These are phyloP conservation scores for Didymella pinodella DNA, from an alignment of 2,329 filamentous ascomycete genomes.

Conservation along the genomic window DNA sequence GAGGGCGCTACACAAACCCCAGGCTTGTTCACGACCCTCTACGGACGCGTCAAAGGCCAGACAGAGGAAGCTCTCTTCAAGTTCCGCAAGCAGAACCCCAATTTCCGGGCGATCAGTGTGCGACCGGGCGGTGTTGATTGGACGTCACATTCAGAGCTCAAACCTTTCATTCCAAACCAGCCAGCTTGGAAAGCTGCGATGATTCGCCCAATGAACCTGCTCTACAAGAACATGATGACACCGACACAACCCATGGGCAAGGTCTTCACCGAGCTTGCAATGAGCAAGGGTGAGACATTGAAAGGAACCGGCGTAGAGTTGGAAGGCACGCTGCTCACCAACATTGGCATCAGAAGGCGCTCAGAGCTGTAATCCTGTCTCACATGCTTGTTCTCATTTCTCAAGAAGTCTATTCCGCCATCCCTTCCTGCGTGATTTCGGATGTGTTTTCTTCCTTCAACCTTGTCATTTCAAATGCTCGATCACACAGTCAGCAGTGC, in stretches of 20 bases:
- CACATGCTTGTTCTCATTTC: no score
- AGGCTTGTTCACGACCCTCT: constrained; percentile 64
- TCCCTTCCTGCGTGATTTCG: not conserved
- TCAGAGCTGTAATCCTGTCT: constrained; percentile 34
- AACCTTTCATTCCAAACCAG: constrained; percentile 45
- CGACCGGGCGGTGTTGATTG: constrained; percentile 68
- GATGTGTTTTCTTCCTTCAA: not conserved
- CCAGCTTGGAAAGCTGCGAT: constrained; percentile 32
- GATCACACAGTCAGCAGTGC: not conserved
- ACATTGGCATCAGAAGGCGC: constrained; percentile 53
- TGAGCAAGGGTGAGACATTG: constrained; percentile 56
- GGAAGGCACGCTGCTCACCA: constrained; percentile 51
- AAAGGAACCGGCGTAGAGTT: constrained; percentile 49
- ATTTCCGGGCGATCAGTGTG: constrained; percentile 64
- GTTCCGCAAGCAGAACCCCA: constrained; percentile 55
- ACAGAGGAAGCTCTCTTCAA: constrained; percentile 67
- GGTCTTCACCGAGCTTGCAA: constrained; percentile 59
- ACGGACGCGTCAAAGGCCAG: constrained; percentile 71
- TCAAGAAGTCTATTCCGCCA: not conserved
- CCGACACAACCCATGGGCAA: constrained; percentile 59
- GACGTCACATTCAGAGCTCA: constrained; percentile 52
- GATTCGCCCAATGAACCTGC: constrained; percentile 32
- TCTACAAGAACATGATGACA: constrained; percentile 48
- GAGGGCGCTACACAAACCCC: constrained; percentile 67
- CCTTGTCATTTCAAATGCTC: not conserved